Evolutionary conservation across 1,284 basidiomycete genomes (phyloP), one percentile per base, ranked within the genome.

Genomic region (Tilletiopsis washingtonensis): DNA sequence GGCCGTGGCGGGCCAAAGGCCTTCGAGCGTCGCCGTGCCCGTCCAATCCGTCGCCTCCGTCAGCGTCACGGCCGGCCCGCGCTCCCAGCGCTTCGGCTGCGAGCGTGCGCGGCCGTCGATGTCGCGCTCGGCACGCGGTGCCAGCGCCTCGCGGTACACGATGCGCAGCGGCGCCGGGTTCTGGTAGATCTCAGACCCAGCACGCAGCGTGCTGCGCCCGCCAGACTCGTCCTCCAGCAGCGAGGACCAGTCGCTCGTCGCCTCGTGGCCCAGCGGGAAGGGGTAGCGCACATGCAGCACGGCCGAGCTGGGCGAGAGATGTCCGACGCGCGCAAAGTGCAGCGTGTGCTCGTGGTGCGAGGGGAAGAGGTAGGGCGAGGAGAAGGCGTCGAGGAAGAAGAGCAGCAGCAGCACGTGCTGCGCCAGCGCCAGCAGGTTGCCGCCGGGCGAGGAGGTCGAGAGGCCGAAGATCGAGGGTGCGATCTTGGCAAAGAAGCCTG

Each of bases 1-100:
- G 7, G 75, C 70, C 2, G 83, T 85, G 43, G 77, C 79, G 0
- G 85, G 84, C 81, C 82, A 85, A 2, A 88, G 77, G 19, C 81
- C 78, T 19, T 73, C 62, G 34, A 88, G 62, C 44, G 74, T 77
- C 11, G 79, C 79, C 0, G 81, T 81, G 38, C 76, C 77, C 2
- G 81, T 81, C 84, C 84, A 88, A 67, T 88, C 85, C 19, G 74
- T 69, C 11, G 78, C 77, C 27, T 75, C 68, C 6, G 55, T 57
- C 29, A 73, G 42, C 1, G 53, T 56, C 21, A 71, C 49, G 9
- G 69, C 44, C 1, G 68, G 70, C 0, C 69, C 70, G 29, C 67
- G 61, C 52, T 71, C 63, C 70, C 70, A 72, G 7, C 41, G 12
- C 25, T 42, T 54, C 21, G 20, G 27, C 5, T 12, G 19, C 17